phyloP scores from a whole-genome alignment of 768 basidiomycete genomes.

The Lactarius akahatsu region DNA sequence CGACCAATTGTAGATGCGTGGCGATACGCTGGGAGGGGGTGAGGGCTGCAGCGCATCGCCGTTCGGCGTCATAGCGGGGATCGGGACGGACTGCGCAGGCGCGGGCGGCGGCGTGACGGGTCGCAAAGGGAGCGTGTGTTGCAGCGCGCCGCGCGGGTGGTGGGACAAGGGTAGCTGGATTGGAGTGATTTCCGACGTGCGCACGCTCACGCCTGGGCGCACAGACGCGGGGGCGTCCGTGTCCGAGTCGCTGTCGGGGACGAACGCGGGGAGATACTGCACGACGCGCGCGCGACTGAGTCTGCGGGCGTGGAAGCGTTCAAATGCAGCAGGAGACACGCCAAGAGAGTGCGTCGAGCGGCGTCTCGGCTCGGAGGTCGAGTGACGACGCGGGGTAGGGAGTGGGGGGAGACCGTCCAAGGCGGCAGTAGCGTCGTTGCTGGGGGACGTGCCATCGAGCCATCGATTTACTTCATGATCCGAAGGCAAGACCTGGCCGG shows the following conservation, averaged over 20 bases:
- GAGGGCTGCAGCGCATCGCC: conserved; percentile 21
- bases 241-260: conserved; percentile 15
- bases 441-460: conserved; percentile 12
- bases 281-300: conserved; percentile 15
- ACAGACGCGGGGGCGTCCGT: conserved; percentile 4
- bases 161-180: conserved; percentile 28
- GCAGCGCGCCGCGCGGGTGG: conserved; percentile 16
- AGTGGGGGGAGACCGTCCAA: conserved; percentile 12
- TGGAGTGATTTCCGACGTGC: conserved; percentile 28
- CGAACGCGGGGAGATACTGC: conserved; percentile 8
- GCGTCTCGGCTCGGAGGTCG: conserved; percentile 22
- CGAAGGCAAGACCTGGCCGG: conserved; percentile 10
- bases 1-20: conserved; percentile 26
- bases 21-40: conserved; percentile 29
- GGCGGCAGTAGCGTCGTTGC: neutral
- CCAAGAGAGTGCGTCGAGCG: conserved; percentile 2
- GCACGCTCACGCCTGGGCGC: conserved; percentile 21
- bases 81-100: neutral
- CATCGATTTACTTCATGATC: conserved; percentile 17
- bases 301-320: conserved; percentile 18
- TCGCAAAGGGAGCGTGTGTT: conserved; percentile 6
- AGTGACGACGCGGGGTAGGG: conserved; percentile 19
- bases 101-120: conserved; percentile 15
- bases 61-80: conserved; percentile 6
- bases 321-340: conserved; percentile 14